These are phyloP conservation scores for Phyllosticta paracitricarpa DNA, from an alignment of 2,329 filamentous ascomycete genomes.

Conservation along the genomic window DNA sequence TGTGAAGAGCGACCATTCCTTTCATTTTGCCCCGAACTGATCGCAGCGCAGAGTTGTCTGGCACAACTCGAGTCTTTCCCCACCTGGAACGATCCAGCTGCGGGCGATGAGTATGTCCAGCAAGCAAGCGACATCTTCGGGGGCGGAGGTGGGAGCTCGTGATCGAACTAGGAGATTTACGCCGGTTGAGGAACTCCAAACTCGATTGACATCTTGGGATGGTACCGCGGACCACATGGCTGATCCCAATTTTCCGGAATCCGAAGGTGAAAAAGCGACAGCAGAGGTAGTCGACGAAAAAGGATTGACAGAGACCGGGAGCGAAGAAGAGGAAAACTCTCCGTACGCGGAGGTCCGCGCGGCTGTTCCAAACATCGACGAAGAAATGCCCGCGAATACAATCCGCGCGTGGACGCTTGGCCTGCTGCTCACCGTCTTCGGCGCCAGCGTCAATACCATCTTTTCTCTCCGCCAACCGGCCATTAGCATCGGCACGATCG, in stretches of 20 bases:
- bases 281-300: background rate
- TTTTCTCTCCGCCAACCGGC: constrained; percentile 41
- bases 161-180: background rate
- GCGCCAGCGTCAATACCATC: constrained; percentile 18
- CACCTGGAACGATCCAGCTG: background rate
- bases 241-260: background rate
- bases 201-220: background rate
- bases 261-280: background rate
- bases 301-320: background rate
- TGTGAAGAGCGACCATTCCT: background rate
- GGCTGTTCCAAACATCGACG: background rate
- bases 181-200: background rate
- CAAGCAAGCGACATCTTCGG: background rate
- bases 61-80: background rate
- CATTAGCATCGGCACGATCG: constrained; percentile 35
- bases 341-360: background rate
- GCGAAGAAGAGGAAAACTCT: background rate
- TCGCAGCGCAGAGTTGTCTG: background rate
- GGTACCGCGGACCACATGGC: background rate
- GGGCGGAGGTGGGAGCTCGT: background rate
- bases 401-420: background rate
- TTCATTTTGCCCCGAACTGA: background rate
- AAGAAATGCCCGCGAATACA: background rate
- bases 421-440: background rate
- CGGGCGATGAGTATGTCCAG: background rate